Percentiles rank a stretch among this genome's conserved stretches.
phyloP scores from a whole-genome alignment of 2,329 filamentous ascomycete genomes.

The Aureobasidium vineae region DNA sequence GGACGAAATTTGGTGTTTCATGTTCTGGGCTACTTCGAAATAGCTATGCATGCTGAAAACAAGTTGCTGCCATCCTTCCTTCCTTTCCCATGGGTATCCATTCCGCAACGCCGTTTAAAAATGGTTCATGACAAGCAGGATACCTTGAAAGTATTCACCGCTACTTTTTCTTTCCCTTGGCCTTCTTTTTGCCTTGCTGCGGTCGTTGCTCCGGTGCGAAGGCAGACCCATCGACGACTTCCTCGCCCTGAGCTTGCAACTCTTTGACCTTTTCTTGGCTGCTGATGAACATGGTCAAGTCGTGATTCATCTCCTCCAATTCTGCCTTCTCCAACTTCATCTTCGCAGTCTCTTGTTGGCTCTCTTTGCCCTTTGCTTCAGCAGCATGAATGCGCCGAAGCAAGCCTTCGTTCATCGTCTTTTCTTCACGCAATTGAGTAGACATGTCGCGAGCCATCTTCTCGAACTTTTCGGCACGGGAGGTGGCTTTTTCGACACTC shows the following conservation, averaged over 20 bases:
- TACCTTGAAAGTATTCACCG: background rate
- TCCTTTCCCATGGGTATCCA: conserved; percentile 8
- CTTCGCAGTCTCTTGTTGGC: conserved; percentile 50
- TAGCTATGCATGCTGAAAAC: conserved; percentile 15
- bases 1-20: conserved; percentile 5
- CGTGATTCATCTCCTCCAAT: conserved; percentile 80
- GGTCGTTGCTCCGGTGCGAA: conserved; percentile 57
- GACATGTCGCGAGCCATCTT: conserved; percentile 72
- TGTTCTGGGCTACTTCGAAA: background rate
- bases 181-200: conserved; percentile 45
- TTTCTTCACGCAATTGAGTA: conserved; percentile 80
- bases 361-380: conserved; percentile 55
- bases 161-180: conserved; percentile 47
- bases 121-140: background rate
- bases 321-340: conserved; percentile 61
- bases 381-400: conserved; percentile 77
- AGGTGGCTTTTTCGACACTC: conserved; percentile 66
- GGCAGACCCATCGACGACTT: conserved; percentile 63
- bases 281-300: conserved; percentile 83
- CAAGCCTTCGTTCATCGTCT: conserved; percentile 75
- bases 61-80: background rate
- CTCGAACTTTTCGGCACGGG: conserved; percentile 68
- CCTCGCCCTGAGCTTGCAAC: conserved; percentile 60
- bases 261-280: conserved; percentile 76
- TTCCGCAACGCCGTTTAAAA: conserved; percentile 15